Conservation (phyloP, 169 alveolate species). For the Eimeria praecox region DNA sequence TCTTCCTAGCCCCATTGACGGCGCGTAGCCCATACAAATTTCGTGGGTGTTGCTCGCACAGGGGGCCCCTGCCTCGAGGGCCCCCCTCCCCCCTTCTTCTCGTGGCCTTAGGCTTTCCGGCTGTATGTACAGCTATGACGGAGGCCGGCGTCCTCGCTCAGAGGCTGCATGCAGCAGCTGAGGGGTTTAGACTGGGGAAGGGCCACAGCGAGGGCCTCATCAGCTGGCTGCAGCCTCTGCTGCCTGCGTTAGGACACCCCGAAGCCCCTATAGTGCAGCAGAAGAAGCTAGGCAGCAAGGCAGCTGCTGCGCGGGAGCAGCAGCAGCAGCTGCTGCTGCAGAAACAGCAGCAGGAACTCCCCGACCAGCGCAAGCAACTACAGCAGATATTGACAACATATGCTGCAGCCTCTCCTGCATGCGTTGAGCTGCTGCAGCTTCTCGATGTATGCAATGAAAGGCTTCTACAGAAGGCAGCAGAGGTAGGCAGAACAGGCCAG, state of each 20-base stretch:
- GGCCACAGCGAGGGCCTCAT: slow-evolving; percentile 26
- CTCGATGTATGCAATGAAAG: slow-evolving; percentile 20
- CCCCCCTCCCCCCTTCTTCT: not conserved
- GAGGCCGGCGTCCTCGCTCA: not conserved
- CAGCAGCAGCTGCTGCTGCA: slow-evolving; percentile 38
- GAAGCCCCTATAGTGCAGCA: slow-evolving; percentile 45
- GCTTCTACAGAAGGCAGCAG: not conserved
- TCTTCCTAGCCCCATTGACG: not conserved
- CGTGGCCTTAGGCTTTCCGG: not conserved
- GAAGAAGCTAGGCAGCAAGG: slow-evolving; percentile 53
- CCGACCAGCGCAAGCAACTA: slow-evolving; percentile 35
- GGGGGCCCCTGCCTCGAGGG: slow-evolving; percentile 1
- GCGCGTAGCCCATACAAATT: not conserved
- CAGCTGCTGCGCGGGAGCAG: slow-evolving; percentile 42
- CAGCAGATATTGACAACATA: slow-evolving; percentile 15
- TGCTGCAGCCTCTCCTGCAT: slow-evolving; percentile 12
- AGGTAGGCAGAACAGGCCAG: not conserved
- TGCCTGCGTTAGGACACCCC: slow-evolving; percentile 33
- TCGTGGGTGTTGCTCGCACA: not conserved
- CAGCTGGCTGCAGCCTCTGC: slow-evolving; percentile 34
- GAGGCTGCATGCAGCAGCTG: slow-evolving; percentile 47
- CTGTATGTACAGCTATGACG: slow-evolving; percentile 10
- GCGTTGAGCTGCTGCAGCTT: slow-evolving; percentile 65
- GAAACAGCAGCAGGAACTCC: slow-evolving; percentile 13
- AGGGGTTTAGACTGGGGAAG: not conserved